Conservation (phyloP, 2,329 filamentous ascomycete genomes). For the Aspergillus niger region DNA sequence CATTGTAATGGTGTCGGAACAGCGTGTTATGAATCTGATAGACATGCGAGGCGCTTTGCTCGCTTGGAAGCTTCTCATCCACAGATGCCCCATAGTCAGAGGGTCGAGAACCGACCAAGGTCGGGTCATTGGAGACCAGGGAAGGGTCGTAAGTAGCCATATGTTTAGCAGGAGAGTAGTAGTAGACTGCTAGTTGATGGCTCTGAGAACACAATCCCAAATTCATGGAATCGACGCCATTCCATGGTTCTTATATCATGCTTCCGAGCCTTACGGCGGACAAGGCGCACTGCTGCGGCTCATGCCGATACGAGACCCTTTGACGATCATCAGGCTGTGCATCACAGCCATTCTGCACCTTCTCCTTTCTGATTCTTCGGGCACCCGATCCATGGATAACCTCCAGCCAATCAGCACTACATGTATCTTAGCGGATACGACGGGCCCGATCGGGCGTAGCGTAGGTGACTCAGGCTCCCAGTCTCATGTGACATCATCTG, state of each 20-base stretch:
- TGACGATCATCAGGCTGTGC: not conserved
- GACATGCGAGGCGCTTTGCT: slow-evolving; percentile 9
- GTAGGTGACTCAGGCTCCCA: not conserved
- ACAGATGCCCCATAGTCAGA: not conserved
- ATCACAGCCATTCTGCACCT: not conserved
- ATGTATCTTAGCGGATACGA: not conserved
- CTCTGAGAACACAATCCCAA: not conserved
- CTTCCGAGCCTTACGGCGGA: not conserved
- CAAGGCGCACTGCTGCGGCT: not conserved
- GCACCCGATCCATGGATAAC: not conserved
- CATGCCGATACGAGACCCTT: not conserved
- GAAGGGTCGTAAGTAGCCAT: not conserved
- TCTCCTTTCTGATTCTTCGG: too few relatives aligned
- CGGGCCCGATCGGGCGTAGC: not conserved
- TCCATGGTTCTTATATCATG: not conserved
- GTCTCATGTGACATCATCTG: not conserved
- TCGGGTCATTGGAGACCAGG: not conserved
- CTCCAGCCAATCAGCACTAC: not conserved
- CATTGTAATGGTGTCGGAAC: slow-evolving; percentile 27
- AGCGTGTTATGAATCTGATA: slow-evolving; percentile 30
- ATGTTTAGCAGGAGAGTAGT: not conserved
- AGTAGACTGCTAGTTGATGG: not conserved
- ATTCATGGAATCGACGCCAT: not conserved
- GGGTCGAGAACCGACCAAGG: not conserved
- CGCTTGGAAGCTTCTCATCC: not conserved